phyloP scores from a whole-genome alignment of 257 asterid genomes.

The Verbascum thapsus region DNA sequence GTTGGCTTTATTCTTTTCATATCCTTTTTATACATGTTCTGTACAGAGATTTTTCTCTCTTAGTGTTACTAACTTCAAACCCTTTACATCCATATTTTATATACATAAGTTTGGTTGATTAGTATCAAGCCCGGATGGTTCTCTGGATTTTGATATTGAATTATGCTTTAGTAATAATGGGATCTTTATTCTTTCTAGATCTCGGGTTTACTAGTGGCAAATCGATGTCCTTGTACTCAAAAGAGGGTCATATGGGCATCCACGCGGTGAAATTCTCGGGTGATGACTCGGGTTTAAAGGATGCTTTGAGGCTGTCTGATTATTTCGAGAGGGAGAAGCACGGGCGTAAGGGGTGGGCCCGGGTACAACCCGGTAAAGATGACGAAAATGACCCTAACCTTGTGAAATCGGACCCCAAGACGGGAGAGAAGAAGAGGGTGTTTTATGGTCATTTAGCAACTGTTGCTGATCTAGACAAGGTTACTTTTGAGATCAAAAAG shows the following conservation, averaged over 20 bases:
- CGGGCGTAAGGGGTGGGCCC: conserved; percentile 79
- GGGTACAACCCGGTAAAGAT: conserved; percentile 60
- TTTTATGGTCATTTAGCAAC: conserved; percentile 83
- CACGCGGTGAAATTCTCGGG: conserved; percentile 67
- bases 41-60: neutral
- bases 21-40: too few species aligned
- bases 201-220: conserved; percentile 79
- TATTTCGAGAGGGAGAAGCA: conserved; percentile 63
- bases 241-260: conserved; percentile 86
- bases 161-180: neutral
- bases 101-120: neutral
- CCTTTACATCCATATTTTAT: neutral
- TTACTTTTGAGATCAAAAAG: conserved; percentile 77
- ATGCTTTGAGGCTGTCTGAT: conserved; percentile 68
- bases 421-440: conserved; percentile 66
- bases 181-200: conserved; percentile 53
- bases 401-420: conserved; percentile 54
- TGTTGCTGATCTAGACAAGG: conserved; percentile 73
- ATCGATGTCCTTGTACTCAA: conserved; percentile 71
- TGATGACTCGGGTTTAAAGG: conserved; percentile 68
- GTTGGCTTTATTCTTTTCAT: too few species aligned
- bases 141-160: conserved; percentile 3
- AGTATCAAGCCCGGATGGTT: neutral
- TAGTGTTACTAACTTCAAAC: neutral
- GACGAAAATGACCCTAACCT: conserved; percentile 81